Evolutionary conservation across 768 basidiomycete species (phyloP), one percentile per base, ranked within the genome.

Genomic region (Russula compacta): DNA sequence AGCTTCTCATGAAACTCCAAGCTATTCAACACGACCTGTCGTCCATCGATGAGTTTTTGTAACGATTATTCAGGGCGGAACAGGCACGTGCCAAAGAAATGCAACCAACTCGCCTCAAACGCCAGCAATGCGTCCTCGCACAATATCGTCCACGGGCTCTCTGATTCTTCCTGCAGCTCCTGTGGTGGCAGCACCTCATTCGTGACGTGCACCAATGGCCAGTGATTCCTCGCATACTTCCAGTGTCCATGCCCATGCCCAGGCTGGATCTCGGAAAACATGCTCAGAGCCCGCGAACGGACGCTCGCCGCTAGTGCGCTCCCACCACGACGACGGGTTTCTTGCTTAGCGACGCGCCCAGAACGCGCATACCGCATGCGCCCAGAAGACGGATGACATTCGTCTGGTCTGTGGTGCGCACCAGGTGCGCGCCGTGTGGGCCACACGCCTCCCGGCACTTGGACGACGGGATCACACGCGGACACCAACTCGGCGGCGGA

Each of bases 111-210:
- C 44, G 58, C 61, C 51, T 58, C 61, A n/a, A 62, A 62, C 4
- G 56, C 61, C 14, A 58, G 44, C 43, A 62, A 48, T 50, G 56
- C 60, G 33, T 61, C 60, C 51, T 61, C 60, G 14, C 60, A 61
- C 36, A 61, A 36, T 50, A 62, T 58, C 44, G 46, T 58, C 56
- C 51, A 58, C 24, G 46, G 56, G 21, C 46, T 58, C 61, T 62
- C 56, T 2, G 44, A 47, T 11, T 51, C 21, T 8, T 32, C 44
- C 39, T 42, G 51, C 21, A 62, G 39, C 40, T 58, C 56, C 4
- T 21, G 14, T 5, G 56, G 56, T 46, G 58, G 12, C 4, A 56
- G 61, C 1, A 58, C 56, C 38, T 58, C 61, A 51, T 58, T 62
- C 21, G 52, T 53, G 14, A 42, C 19, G 17, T 46, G 42, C 21